phyloP scores from a whole-genome alignment of 2,329 filamentous ascomycete species.

The Bipolaris gigantea region DNA sequence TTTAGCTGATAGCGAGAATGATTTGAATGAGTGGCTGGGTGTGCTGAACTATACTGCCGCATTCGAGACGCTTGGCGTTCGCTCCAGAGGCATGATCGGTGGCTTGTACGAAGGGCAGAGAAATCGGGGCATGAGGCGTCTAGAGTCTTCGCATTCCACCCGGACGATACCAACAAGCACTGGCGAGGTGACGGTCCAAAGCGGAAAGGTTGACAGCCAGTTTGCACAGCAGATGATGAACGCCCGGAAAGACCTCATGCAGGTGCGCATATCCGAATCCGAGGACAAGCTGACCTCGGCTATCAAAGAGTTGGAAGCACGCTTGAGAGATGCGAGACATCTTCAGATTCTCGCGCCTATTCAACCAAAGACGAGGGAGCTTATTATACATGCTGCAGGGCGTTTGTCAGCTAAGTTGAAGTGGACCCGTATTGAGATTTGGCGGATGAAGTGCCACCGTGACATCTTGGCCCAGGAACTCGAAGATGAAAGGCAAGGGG shows the following conservation, averaged over 20 bases:
- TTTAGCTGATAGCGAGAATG: constrained; percentile 83
- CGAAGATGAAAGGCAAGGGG: constrained; percentile 68
- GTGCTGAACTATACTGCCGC: constrained; percentile 96
- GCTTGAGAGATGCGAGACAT: constrained; percentile 87
- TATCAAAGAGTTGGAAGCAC: constrained; percentile 77
- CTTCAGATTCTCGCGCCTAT: constrained; percentile 87
- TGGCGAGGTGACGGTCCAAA: constrained; percentile 73
- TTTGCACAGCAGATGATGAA: constrained; percentile 84
- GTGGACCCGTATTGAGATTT: constrained; percentile 93
- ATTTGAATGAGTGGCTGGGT: constrained; percentile 95
- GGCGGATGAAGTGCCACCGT: constrained; percentile 85
- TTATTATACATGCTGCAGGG: constrained; percentile 80
- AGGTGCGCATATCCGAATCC: constrained; percentile 78
- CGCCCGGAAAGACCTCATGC: constrained; percentile 80
- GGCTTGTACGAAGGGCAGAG: constrained; percentile 83
- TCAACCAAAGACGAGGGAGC: constrained; percentile 84
- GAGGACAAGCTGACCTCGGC: constrained; percentile 74
- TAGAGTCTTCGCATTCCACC: constrained; percentile 60
- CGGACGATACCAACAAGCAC: constrained; percentile 69
- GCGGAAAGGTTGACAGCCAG: constrained; percentile 74
- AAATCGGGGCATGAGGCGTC: constrained; percentile 69
- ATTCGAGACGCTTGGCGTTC: constrained; percentile 86
- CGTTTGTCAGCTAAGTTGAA: constrained; percentile 85
- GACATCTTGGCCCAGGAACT: constrained; percentile 86
- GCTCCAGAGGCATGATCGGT: constrained; percentile 84